Percentiles rank a stretch among this genome's conserved stretches.
Conservation (phyloP, 768 basidiomycete genomes). For the Termitomyces heimii region DNA sequence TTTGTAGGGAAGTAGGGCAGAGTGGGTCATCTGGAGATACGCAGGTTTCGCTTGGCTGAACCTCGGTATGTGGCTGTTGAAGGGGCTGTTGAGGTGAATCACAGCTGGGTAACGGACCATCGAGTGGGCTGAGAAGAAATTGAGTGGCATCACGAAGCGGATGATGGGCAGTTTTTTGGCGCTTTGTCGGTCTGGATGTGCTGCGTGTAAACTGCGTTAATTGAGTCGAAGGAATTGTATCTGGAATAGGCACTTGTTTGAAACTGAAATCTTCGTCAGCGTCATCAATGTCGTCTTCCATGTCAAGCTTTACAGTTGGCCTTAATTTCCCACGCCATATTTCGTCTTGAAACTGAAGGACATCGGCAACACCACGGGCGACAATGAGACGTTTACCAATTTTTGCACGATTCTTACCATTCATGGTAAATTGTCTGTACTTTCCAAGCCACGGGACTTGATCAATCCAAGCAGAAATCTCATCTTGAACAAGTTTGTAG, state of each 20-base stretch:
- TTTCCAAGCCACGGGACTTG: slow-evolving; percentile 73
- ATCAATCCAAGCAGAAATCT: slow-evolving; percentile 51
- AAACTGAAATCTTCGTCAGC: slow-evolving; percentile 6
- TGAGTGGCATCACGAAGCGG: slow-evolving; percentile 41
- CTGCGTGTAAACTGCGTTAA: background rate
- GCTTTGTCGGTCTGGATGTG: slow-evolving; percentile 9
- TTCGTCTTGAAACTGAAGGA: slow-evolving; percentile 62
- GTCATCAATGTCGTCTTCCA: slow-evolving; percentile 23
- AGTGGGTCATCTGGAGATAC: background rate
- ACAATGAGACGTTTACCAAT: slow-evolving; percentile 58
- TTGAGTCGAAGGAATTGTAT: background rate
- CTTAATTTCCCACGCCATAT: slow-evolving; percentile 42
- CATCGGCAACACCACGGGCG: slow-evolving; percentile 64
- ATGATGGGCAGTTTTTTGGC: slow-evolving; percentile 11
- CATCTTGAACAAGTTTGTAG: slow-evolving; percentile 61
- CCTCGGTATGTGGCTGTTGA: background rate
- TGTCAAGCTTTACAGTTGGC: slow-evolving; percentile 32
- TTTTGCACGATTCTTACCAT: slow-evolving; percentile 46
- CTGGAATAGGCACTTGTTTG: background rate
- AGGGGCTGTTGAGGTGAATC: slow-evolving; percentile 6
- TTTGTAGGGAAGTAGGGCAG: slow-evolving; percentile 1
- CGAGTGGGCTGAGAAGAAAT: slow-evolving; percentile 57
- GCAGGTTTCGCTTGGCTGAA: background rate
- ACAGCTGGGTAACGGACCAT: slow-evolving; percentile 19
- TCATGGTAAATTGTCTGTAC: slow-evolving; percentile 28